phyloP scores from a whole-genome alignment of 2,329 filamentous ascomycete genomes.

The Dendryphion nanum region DNA sequence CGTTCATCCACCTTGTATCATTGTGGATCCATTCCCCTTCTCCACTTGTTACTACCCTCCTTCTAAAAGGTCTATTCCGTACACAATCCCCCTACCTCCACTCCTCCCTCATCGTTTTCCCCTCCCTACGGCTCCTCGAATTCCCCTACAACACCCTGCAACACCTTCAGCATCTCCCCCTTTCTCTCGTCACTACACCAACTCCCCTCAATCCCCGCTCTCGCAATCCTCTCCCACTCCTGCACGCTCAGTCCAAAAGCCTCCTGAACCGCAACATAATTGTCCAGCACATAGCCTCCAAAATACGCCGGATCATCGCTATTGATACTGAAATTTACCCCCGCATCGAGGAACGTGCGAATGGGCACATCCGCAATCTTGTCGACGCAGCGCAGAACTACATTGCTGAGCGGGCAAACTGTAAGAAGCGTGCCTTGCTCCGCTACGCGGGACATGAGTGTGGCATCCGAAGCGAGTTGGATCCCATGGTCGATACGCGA shows the following conservation, averaged over 20 bases:
- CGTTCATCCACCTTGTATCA: no score
- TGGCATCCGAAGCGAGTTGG: constrained; percentile 59
- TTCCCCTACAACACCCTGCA: not conserved
- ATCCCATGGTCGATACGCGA: constrained; percentile 75
- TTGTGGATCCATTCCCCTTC: constrained; percentile 1
- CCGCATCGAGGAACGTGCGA: constrained; percentile 60
- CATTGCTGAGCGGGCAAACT: constrained; percentile 72
- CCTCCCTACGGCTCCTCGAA: not conserved
- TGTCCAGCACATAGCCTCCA: constrained; percentile 71
- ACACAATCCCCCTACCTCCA: not conserved
- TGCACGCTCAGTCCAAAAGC: constrained; percentile 60
- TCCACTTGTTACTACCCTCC: no score
- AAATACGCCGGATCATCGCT: constrained; percentile 76
- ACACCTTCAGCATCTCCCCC: constrained; percentile 48
- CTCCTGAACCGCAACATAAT: constrained; percentile 74
- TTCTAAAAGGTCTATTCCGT: not conserved
- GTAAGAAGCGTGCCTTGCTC: constrained; percentile 61
- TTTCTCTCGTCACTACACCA: constrained; percentile 69
- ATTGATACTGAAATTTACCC: constrained; percentile 70
- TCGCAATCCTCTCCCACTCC: constrained; percentile 68
- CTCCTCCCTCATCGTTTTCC: not conserved
- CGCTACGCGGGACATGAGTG: constrained; percentile 59
- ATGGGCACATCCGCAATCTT: constrained; percentile 60
- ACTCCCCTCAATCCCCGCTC: constrained; percentile 63
- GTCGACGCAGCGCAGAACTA: constrained; percentile 58